phyloP scores from a whole-genome alignment of 345 rosid genomes.

The Erysimum cheiranthoides region DNA sequence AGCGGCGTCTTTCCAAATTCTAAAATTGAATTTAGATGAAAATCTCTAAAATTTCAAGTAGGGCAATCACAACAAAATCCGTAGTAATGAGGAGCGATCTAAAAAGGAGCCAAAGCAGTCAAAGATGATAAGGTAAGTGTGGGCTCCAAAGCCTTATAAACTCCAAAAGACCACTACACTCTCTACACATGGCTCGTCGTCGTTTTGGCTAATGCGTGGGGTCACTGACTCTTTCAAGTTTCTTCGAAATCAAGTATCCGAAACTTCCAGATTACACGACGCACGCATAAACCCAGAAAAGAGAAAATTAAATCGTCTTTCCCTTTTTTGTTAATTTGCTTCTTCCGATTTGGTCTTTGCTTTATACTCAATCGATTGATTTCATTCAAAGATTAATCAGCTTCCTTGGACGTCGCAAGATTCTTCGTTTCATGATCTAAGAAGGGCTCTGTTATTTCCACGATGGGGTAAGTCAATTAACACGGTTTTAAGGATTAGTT shows the following conservation, averaged over 20 bases:
- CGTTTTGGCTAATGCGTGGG: constrained; percentile 17
- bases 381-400: neutral
- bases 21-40: neutral
- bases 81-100: neutral
- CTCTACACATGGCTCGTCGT: constrained; percentile 28
- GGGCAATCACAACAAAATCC: too few relatives aligned
- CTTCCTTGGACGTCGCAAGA: neutral
- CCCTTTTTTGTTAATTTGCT: neutral
- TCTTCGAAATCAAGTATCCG: constrained; percentile 10
- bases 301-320: neutral
- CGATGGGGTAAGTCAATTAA: constrained; percentile 35
- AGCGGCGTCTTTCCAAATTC: neutral
- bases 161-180: constrained; percentile 19
- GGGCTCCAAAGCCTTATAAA: constrained; percentile 15
- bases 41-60: too few relatives aligned
- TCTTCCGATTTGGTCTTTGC: constrained; percentile 1
- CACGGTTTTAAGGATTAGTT: neutral
- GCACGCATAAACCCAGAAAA: neutral
- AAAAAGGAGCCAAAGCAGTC: neutral
- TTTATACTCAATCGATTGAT: neutral
- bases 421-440: constrained; percentile 25
- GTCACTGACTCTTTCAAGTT: constrained; percentile 21
- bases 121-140: neutral
- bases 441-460: constrained; percentile 2
- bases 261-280: constrained; percentile 7